phyloP scores from a whole-genome alignment of 306 rosid species.

The Quercus gilva region DNA sequence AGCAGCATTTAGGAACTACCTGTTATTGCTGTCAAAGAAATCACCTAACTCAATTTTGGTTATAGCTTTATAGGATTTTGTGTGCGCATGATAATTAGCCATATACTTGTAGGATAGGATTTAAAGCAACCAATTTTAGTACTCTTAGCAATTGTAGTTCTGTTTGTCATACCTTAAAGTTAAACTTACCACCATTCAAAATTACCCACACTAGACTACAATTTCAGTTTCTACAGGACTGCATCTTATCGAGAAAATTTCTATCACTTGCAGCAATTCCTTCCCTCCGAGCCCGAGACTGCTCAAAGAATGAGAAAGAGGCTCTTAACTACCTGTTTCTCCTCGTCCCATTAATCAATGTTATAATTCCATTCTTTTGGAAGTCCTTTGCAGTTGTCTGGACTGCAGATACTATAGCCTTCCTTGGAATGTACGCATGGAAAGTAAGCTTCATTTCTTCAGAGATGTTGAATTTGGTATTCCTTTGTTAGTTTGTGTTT shows the following conservation, averaged over 20 bases:
- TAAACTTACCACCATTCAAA: background rate
- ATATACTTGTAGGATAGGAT: no score
- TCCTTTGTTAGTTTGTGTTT: background rate
- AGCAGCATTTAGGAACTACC: no score
- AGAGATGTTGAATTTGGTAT: background rate
- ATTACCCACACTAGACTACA: slow-evolving; percentile 8
- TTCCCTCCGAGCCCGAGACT: slow-evolving; percentile 92
- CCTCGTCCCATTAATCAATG: slow-evolving; percentile 79
- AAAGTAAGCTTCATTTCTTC: slow-evolving; percentile 48
- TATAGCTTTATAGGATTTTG: no score
- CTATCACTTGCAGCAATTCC: slow-evolving; percentile 72
- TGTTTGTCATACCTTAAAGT: background rate
- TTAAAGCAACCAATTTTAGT: background rate
- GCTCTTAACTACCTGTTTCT: slow-evolving; percentile 96
- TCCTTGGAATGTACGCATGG: slow-evolving; percentile 95
- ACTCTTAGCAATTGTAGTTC: background rate
- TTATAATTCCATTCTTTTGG: slow-evolving; percentile 82
- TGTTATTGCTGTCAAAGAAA: no score
- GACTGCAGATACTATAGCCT: slow-evolving; percentile 83
- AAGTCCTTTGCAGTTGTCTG: slow-evolving; percentile 97
- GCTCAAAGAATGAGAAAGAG: slow-evolving; percentile 96
- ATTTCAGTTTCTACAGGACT: background rate
- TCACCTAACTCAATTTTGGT: no score
- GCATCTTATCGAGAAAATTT: slow-evolving; percentile 3
- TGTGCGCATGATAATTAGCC: no score